A percentile compares a stretch with the other conserved stretches of the same genome.
phyloP scores from a whole-genome alignment of 768 basidiomycete genomes.

The Lepiota venenata region DNA sequence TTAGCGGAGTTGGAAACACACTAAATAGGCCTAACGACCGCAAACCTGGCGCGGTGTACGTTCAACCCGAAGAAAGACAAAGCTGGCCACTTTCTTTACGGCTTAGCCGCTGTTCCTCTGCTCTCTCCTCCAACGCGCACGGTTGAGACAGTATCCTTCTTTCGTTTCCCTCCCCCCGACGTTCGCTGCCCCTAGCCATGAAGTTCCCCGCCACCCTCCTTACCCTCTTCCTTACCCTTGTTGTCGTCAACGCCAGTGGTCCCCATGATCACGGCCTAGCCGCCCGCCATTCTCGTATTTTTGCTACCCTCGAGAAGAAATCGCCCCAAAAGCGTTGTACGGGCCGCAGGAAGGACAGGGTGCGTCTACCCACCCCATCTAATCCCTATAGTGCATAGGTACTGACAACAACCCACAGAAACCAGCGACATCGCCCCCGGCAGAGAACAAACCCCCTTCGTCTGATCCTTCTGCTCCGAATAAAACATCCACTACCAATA shows the following conservation, averaged over 20 bases:
- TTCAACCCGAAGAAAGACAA: neutral
- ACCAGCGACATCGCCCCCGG: constrained; percentile 4
- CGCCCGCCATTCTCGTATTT: constrained; percentile 29
- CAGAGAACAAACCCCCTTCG: constrained; percentile 7
- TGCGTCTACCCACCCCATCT: neutral
- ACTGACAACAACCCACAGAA: neutral
- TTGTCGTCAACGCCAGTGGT: constrained; percentile 28
- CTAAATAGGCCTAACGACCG: constrained; percentile 1
- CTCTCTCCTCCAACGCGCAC: constrained; percentile 4
- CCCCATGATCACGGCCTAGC: constrained; percentile 25
- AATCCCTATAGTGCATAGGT: neutral
- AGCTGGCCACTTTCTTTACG: neutral
- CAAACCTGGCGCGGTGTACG: neutral
- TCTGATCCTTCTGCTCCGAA: constrained; percentile 11
- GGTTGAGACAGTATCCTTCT: neutral
- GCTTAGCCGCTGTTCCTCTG: constrained; percentile 5
- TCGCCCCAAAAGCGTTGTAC: constrained; percentile 21
- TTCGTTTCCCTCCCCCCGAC: constrained; percentile 10
- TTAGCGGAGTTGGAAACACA: constrained; percentile 5
- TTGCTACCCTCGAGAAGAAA: constrained; percentile 11
- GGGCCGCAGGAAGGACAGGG: constrained; percentile 17
- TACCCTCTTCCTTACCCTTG: constrained; percentile 32
- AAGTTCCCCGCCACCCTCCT: constrained; percentile 38
- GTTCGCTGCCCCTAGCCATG: constrained; percentile 30
- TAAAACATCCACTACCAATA: constrained; percentile 3